Evolutionary conservation across 1,139 yeast species (phyloP), one percentile per base, ranked within the genome.

Genomic region (Spencermartinsiella ligniputridi): DNA sequence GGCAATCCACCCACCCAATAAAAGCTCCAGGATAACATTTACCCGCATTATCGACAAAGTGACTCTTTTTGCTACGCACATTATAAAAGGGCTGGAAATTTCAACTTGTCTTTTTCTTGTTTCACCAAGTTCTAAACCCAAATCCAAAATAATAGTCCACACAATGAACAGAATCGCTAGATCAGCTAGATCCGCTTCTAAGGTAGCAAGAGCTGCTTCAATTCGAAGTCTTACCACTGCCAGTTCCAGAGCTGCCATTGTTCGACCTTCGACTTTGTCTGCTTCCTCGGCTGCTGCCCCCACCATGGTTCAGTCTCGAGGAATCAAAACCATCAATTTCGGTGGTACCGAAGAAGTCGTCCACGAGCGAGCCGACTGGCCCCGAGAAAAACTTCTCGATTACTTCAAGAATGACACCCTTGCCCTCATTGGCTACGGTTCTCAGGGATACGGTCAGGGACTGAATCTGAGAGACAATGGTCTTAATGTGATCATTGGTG

Each of bases 391-490:
- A 78, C 79, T 92, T 65, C 78, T 83, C 58, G 94, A 89, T 66
- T 92, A 89, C 81, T 92, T 92, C 88, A 90, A 92, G 81, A 76
- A 90, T 73, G 98, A 92, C 71, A 92, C 98, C 53, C 76, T 92
- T 67, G 97, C 98, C 60, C 76, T 92, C 67, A 90, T 92, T 62
- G 98, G 98, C 74, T 92, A 92, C 81, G 98, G 98, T 68, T 92
- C 98, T 60, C 98, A 92, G 78, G 98, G 98, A 75, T 92, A 92
- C 79, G 98, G 98, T 69, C 98, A 92, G 79, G 97, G 97, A 74
- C 83, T 92, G 64, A 92, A 92, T 89, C 76, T 92, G 78, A 87
- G 98, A 78, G 98, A 92, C 79, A 90, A 92, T 66, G 98, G 98
- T 71, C 73, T 92, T 66, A 92, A 92, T 71, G 98, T 92, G 62